Conservation (phyloP, 23 red algal genomes). For the Gracilaria domingensis region DNA sequence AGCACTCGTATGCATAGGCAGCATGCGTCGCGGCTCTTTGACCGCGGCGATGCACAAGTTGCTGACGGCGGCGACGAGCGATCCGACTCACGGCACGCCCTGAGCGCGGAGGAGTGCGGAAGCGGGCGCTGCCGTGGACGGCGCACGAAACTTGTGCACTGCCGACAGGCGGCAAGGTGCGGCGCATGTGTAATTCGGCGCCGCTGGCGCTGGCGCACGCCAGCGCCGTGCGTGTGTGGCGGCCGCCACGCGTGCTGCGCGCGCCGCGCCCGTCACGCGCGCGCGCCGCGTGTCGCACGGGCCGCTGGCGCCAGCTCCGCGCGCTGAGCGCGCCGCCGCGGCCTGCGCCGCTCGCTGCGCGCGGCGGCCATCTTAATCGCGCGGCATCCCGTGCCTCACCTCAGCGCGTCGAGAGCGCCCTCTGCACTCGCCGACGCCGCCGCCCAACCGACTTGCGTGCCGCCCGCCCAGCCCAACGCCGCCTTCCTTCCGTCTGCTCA, state of each 20-base stretch:
- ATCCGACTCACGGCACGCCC: no score
- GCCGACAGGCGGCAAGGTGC: no score
- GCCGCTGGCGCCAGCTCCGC: neutral
- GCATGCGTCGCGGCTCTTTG: conserved; percentile 12
- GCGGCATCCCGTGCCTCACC: conserved; percentile 5
- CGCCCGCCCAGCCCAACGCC: neutral
- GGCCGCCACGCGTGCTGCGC: neutral
- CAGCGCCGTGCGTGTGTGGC: no score
- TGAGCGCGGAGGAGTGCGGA: no score
- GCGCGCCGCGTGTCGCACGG: neutral
- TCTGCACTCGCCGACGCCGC: neutral
- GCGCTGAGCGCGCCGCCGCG: neutral
- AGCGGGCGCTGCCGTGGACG: no score
- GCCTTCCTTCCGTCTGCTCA: neutral
- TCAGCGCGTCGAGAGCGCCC: neutral
- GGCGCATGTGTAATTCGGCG: no score
- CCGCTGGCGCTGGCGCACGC: no score
- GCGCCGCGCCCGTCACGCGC: neutral
- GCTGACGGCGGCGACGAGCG: neutral
- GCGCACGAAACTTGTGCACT: no score
- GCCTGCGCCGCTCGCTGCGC: neutral
- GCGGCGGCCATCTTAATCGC: neutral
- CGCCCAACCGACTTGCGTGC: conserved; percentile 5
- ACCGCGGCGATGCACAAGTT: neutral
- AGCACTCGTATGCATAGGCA: conserved; percentile 18